Percentiles rank a stretch among this genome's conserved stretches.
phyloP scores from a whole-genome alignment of 306 rosid species.

The Argentina anserina region DNA sequence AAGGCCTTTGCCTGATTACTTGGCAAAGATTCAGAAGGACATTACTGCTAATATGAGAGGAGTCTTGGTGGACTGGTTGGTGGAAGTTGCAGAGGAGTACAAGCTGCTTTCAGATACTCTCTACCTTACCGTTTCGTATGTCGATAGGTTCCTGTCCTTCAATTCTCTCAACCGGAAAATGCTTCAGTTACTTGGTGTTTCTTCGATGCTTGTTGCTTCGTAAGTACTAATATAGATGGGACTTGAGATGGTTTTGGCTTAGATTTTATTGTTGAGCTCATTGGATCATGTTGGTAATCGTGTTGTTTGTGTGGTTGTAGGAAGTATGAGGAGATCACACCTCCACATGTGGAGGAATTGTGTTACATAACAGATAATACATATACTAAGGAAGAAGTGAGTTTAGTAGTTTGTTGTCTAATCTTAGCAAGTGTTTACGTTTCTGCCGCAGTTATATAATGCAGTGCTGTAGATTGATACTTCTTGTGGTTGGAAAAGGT shows the following conservation, averaged over 20 bases:
- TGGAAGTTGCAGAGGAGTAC: slow-evolving; percentile 87
- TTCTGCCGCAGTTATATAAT: neutral
- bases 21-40: slow-evolving; percentile 66
- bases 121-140: slow-evolving; percentile 49
- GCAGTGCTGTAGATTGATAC: neutral
- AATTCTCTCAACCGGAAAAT: slow-evolving; percentile 39
- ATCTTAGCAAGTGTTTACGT: neutral
- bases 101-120: slow-evolving; percentile 73
- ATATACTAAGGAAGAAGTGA: slow-evolving; percentile 69
- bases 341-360: slow-evolving; percentile 74
- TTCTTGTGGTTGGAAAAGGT: slow-evolving; percentile 39
- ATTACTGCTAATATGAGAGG: slow-evolving; percentile 71
- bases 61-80: slow-evolving; percentile 83
- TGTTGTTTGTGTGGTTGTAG: slow-evolving; percentile 28
- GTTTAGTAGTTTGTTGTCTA: neutral
- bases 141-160: slow-evolving; percentile 65
- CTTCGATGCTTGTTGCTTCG: slow-evolving; percentile 83
- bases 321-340: slow-evolving; percentile 85
- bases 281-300: neutral
- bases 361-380: slow-evolving; percentile 78
- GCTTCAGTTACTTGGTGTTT: slow-evolving; percentile 74
- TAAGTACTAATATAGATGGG: slow-evolving; percentile 53
- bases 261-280: neutral
- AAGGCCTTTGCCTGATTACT: slow-evolving; percentile 60
- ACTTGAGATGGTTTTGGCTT: too few relatives aligned